Base-by-base conservation (phyloP, 2,329 filamentous ascomycete genomes). In the Chaetomium globosum region DNA sequence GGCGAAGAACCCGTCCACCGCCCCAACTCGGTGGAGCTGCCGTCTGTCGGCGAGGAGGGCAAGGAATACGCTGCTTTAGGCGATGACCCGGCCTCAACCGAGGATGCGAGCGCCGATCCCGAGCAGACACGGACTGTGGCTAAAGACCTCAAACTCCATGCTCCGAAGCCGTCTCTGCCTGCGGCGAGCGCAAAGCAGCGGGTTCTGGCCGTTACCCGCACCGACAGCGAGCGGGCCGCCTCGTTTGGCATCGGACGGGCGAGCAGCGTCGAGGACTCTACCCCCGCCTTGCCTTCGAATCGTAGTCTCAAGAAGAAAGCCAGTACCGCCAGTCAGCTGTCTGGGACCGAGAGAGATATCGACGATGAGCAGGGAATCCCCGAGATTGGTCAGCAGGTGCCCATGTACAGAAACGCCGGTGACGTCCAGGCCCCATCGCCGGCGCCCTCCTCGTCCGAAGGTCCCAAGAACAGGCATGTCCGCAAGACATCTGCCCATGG, bases 371-470 rank as follows among this genome's bases (percentile, higher is more conserved):
- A 93, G 63, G 94, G 93, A 26, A 97, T 97, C 72, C 93, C 93
- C 2, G 91, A 96, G 75, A 95, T 97, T 71, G 94, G 94, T 56
- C 87, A 91, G 73, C 90, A 93, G 74, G 94, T 99, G 48, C 95
- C 95, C 58, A 95, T 99, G 91, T 90, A 95, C 75, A 90, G 89
- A 61, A 87, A 95, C 75, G 91, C 95, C 52, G 95, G 95, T 67
- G 94, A 98, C 75, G 95, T 98, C 10, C 95, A 99, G 79, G 95
- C 95, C 16, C 95, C 95, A 2, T 95, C 93, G 2, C 93, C 93
- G 1, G 85, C 87, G 2, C 89, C 88, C 4, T 75, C 78, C 3
- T 72, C 71, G 56, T 74, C 78, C 23, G 75, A 80, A 57, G 69
- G 68, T 46, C 63, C 66, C 60, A 77, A 76, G 57, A 70, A 71